These are phyloP conservation scores for Ajuga chamaepitys DNA, from an alignment of 257 asterid species.

Conservation along the genomic window DNA sequence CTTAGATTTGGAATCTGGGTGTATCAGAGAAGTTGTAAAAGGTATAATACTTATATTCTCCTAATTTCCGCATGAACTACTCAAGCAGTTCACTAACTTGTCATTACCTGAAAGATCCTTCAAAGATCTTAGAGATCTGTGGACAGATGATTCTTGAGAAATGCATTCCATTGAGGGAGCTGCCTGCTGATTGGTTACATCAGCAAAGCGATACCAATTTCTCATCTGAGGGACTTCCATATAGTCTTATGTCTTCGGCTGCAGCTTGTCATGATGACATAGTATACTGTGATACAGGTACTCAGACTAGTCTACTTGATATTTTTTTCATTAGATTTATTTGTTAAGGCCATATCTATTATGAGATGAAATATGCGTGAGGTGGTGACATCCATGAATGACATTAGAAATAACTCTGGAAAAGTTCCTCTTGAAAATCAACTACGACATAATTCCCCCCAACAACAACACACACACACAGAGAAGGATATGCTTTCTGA, in stretches of 20 bases:
- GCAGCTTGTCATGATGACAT: slow-evolving; percentile 46
- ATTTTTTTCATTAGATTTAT: background rate
- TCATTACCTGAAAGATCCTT: slow-evolving; percentile 45
- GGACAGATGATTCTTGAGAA: slow-evolving; percentile 66
- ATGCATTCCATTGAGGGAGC: slow-evolving; percentile 41
- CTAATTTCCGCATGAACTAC: too few species aligned
- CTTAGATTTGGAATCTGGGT: too few species aligned
- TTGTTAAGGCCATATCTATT: background rate
- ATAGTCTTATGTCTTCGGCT: slow-evolving; percentile 68
- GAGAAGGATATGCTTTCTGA: background rate
- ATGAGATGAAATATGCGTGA: background rate
- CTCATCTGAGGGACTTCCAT: slow-evolving; percentile 48
- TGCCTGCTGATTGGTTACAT: slow-evolving; percentile 59
- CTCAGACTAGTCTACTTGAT: slow-evolving; percentile 3
- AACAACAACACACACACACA: too few species aligned
- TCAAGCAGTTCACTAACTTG: slow-evolving; percentile 26
- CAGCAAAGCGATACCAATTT: slow-evolving; percentile 27
- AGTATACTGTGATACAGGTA: slow-evolving; percentile 76
- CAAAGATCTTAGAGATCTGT: slow-evolving; percentile 77
- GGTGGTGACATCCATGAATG: background rate
- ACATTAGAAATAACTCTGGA: background rate
- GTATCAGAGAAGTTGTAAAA: too few species aligned
- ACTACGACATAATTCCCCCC: too few species aligned
- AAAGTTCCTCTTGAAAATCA: background rate
- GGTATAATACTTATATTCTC: too few species aligned